phyloP scores from a whole-genome alignment of 257 asterid species.

The Penstemon newberryi region DNA sequence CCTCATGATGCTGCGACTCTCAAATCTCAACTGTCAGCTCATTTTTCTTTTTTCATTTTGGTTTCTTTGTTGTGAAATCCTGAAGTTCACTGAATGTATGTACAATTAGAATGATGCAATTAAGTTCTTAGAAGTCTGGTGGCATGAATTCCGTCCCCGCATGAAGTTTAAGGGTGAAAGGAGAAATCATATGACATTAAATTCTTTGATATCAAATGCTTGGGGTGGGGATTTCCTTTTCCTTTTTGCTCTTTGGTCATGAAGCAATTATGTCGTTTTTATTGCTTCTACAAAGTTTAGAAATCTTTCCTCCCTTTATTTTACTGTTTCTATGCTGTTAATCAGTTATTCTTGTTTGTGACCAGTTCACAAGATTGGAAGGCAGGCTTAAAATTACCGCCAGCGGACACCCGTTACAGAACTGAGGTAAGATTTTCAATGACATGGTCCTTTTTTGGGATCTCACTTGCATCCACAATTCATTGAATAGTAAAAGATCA shows the following conservation, averaged over 20 bases:
- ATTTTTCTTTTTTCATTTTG: neutral
- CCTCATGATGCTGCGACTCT: conserved; percentile 2
- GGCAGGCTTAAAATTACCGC: conserved; percentile 65
- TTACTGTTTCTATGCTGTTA: neutral
- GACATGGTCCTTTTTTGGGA: neutral
- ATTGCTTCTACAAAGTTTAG: neutral
- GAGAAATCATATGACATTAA: neutral
- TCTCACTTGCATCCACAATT: conserved; percentile 1
- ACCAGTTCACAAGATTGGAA: conserved; percentile 88
- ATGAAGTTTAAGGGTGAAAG: neutral
- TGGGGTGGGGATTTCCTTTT: neutral
- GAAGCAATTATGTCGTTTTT: neutral
- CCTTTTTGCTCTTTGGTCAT: conserved; percentile 7
- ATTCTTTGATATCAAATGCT: neutral
- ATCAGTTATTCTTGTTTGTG: conserved; percentile 21
- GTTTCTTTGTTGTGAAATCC: neutral
- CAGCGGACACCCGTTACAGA: conserved; percentile 68
- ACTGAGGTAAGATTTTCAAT: conserved; percentile 62
- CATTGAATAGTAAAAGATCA: neutral
- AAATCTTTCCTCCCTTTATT: neutral
- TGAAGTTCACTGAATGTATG: neutral
- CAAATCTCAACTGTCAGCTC: too few relatives aligned
- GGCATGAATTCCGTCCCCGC: neutral
- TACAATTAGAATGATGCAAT: neutral
- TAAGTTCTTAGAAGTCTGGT: neutral